Conservation (phyloP, 1,284 basidiomycete species). For the Ceratobasidium sp. region DNA sequence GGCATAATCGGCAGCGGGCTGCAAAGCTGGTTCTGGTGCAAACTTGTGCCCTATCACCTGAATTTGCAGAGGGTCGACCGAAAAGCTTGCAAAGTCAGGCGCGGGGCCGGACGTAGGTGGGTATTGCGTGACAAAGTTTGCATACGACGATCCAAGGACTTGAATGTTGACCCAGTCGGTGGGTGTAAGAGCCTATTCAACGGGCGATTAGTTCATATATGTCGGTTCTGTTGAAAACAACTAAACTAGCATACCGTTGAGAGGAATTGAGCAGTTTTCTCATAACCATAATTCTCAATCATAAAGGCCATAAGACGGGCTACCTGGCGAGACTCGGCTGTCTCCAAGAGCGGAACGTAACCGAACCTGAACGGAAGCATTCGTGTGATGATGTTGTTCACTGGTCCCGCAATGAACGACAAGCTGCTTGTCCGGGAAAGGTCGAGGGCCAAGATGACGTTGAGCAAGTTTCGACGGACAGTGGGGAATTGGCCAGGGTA, state of each 20-base stretch:
- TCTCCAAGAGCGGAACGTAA: slow-evolving; percentile 76
- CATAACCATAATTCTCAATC: slow-evolving; percentile 69
- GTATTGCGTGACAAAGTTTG: slow-evolving; percentile 2
- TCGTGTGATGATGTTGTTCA: slow-evolving; percentile 75
- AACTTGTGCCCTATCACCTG: slow-evolving; percentile 34
- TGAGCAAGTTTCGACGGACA: slow-evolving; percentile 79
- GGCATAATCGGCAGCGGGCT: slow-evolving; percentile 59
- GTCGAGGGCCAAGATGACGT: slow-evolving; percentile 82
- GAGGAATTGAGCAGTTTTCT: slow-evolving; percentile 70
- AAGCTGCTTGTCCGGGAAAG: slow-evolving; percentile 70
- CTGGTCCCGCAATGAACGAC: slow-evolving; percentile 68
- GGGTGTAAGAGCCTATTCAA: slow-evolving; percentile 23
- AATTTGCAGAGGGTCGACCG: slow-evolving; percentile 19
- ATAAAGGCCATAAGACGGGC: slow-evolving; percentile 78
- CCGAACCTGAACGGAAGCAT: slow-evolving; percentile 84
- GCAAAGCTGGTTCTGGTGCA: slow-evolving; percentile 14
- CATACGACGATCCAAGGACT: slow-evolving; percentile 25
- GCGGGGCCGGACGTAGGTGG: slow-evolving; percentile 22
- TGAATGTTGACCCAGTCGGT: slow-evolving; percentile 37
- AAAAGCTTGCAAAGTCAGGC: slow-evolving; percentile 18
- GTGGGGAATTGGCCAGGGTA: slow-evolving; percentile 82
- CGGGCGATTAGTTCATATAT: neutral
- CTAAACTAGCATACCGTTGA: slow-evolving; percentile 58
- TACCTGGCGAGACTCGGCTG: slow-evolving; percentile 71
- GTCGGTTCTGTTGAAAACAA: neutral